phyloP scores from a whole-genome alignment of 768 basidiomycete genomes.

The Bullera alba region DNA sequence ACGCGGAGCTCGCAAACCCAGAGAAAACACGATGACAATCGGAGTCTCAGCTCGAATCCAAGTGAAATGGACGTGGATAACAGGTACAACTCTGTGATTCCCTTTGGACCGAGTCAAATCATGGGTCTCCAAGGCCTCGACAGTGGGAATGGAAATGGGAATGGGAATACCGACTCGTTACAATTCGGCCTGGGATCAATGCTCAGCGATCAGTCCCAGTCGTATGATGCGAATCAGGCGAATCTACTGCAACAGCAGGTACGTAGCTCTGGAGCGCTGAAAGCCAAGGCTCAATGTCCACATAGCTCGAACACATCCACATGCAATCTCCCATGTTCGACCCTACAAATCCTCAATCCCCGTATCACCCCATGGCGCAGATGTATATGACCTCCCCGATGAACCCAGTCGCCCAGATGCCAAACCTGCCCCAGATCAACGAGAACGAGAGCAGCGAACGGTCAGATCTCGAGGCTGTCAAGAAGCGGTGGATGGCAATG shows the following conservation, averaged over 20 bases:
- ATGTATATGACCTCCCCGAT: constrained; percentile 22
- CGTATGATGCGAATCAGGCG: neutral
- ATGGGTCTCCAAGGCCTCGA: neutral
- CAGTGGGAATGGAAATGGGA: neutral
- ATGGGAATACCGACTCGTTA: neutral
- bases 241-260: constrained; percentile 1
- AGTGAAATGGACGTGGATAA: neutral
- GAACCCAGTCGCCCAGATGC: constrained; percentile 1
- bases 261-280: neutral
- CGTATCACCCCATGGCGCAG: constrained; percentile 24
- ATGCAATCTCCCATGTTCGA: constrained; percentile 45
- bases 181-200: neutral
- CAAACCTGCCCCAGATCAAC: neutral
- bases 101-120: constrained; percentile 1
- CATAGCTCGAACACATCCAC: constrained; percentile 41
- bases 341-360: constrained; percentile 12
- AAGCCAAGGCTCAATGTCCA: neutral
- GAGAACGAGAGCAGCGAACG: neutral
- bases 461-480: neutral
- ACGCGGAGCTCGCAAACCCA: too few species aligned
- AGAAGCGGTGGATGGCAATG: constrained; percentile 3
- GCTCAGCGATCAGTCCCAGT: neutral
- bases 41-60: neutral
- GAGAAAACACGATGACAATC: neutral
- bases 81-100: neutral